phyloP scores from a whole-genome alignment of 1,139 yeast genomes.

The Lodderomyces elongisporus region DNA sequence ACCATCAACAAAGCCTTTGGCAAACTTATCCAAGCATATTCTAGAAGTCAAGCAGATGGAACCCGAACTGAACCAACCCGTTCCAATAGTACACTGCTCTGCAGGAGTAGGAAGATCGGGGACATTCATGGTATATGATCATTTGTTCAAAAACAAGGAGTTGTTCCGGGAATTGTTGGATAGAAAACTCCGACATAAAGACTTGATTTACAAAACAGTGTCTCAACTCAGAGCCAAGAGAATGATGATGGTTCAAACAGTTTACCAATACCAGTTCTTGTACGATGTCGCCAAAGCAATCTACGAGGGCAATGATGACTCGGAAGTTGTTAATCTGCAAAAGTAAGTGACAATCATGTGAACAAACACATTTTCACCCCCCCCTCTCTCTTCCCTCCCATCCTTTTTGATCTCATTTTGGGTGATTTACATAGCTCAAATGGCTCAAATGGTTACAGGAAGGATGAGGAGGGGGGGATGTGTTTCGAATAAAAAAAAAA shows the following conservation, averaged over 20 bases:
- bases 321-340: neutral
- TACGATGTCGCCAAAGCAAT: conserved; percentile 20
- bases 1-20: conserved; percentile 33
- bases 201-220: conserved; percentile 22
- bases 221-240: conserved; percentile 47
- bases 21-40: conserved; percentile 24
- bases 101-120: conserved; percentile 88
- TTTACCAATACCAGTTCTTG: conserved; percentile 50
- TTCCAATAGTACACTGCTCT: conserved; percentile 65
- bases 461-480: too few species aligned
- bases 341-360: too few species aligned
- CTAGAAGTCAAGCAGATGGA: conserved; percentile 10
- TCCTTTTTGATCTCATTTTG: too few species aligned
- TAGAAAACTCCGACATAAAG: conserved; percentile 4
- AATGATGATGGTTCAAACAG: conserved; percentile 66
- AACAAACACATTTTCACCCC: too few species aligned
- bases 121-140: conserved; percentile 67
- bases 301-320: conserved; percentile 4
- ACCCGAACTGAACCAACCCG: conserved; percentile 9
- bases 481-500: too few species aligned
- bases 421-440: too few species aligned
- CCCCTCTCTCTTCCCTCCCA: too few species aligned
- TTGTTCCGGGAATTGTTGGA: conserved; percentile 5
- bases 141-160: conserved; percentile 23
- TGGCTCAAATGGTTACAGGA: too few species aligned